phyloP scores from a whole-genome alignment of 345 rosid species.

The Linum lewisii region DNA sequence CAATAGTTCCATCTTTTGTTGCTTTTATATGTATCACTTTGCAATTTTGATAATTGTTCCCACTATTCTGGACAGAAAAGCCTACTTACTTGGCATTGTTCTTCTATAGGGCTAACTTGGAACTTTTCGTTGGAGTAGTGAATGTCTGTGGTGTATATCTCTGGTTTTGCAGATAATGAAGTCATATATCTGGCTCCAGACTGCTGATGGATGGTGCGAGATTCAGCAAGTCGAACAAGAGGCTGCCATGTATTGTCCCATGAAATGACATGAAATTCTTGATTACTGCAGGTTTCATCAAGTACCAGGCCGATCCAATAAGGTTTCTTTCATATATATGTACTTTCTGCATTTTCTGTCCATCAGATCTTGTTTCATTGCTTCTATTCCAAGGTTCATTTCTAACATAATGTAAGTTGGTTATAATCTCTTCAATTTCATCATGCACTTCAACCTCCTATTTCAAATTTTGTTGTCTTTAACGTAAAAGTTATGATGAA shows the following conservation, averaged over 20 bases:
- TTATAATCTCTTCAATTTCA: too few relatives aligned
- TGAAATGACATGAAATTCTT: conserved; percentile 37
- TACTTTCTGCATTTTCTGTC: not conserved
- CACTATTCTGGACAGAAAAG: too few relatives aligned
- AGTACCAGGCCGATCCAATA: conserved; percentile 66
- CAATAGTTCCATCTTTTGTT: too few relatives aligned
- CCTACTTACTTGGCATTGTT: too few relatives aligned
- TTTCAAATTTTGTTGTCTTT: conserved; percentile 9
- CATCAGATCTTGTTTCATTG: not conserved
- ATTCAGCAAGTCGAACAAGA: conserved; percentile 26
- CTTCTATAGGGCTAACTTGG: too few relatives aligned
- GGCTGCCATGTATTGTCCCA: conserved; percentile 27
- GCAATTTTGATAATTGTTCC: too few relatives aligned
- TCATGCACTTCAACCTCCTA: not conserved
- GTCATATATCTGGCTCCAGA: conserved; percentile 23
- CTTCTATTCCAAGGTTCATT: not conserved
- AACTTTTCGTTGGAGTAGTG: not conserved
- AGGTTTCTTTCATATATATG: conserved; percentile 33
- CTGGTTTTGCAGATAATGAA: conserved; percentile 22
- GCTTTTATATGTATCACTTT: too few relatives aligned
- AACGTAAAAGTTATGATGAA: conserved; percentile 71
- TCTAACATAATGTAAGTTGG: not conserved
- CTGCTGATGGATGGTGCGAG: conserved; percentile 20
- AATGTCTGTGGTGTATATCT: not conserved
- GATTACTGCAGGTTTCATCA: conserved; percentile 90